A percentile compares a stretch with the other conserved stretches of the same genome.
Evolutionary conservation across 352 stramenopile species (phyloP).

Genomic region (Globisporangium barbulae): DNA sequence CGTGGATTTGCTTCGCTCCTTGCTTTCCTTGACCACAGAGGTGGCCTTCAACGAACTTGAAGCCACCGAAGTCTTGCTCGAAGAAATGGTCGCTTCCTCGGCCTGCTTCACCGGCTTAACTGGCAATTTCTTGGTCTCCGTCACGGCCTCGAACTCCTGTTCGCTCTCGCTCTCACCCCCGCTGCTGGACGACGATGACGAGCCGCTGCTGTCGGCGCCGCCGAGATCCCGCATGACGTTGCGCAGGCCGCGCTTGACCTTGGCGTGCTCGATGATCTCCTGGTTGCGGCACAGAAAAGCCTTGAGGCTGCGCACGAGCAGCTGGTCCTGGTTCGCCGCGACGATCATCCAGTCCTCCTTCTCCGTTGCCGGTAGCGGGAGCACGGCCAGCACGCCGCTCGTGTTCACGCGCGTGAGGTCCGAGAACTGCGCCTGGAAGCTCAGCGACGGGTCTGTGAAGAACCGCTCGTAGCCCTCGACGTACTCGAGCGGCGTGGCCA

Average conservation of each 20-base stretch:
- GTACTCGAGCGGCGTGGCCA: constrained; percentile 67
- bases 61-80: not conserved
- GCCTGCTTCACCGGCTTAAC: not conserved
- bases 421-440: constrained; percentile 73
- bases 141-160: constrained; percentile 14
- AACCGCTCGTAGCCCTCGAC: constrained; percentile 82
- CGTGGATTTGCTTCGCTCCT: constrained; percentile 4
- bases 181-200: constrained; percentile 22
- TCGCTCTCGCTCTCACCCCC: constrained; percentile 15
- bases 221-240: constrained; percentile 44
- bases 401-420: constrained; percentile 76
- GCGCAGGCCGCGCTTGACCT: constrained; percentile 44
- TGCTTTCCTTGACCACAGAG: not conserved
- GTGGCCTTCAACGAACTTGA: not conserved
- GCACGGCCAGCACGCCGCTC: constrained; percentile 55
- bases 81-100: not conserved
- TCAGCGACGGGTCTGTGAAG: constrained; percentile 72
- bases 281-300: constrained; percentile 65
- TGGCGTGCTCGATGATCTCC: constrained; percentile 37
- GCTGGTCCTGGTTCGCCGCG: constrained; percentile 63
- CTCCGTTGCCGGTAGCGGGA: constrained; percentile 48
- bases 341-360: constrained; percentile 79
- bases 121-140: not conserved
- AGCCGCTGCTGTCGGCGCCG: constrained; percentile 22
- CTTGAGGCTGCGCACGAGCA: constrained; percentile 65